Evolutionary conservation across 306 rosid species (phyloP), one percentile per base, ranked within the genome.

Genomic region (Vachellia pachyceras): DNA sequence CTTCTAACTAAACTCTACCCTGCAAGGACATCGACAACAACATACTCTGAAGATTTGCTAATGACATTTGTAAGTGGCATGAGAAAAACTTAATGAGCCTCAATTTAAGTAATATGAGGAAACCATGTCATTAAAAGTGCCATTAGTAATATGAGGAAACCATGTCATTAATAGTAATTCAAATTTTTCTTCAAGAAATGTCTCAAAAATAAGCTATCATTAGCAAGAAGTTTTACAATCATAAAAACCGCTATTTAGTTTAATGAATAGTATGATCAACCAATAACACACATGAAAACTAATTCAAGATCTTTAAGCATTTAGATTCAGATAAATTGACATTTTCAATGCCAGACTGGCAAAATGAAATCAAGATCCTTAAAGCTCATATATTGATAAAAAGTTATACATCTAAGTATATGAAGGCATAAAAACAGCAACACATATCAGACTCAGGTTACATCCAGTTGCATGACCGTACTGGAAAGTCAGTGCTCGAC

Each of bases 161-260:
- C 23, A 67, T 20, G 52, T 12, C 83, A 6, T 72, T 22, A 17
- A 72, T n/a, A 63, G 13, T 69, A 68, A 71, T 42, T 20, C 55
- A 35, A 33, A 60, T 50, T 52, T 73, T 74, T 67, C 83, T 52
- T 23, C 54, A 41, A 79, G 36, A 15, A n/a, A 64, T 44, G 25
- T 54, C 22, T 73, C 55, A 33, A 80, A 76, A 79, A 42, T 63
- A 76, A 58, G 79, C 49, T 42, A 37, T n/a, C 11, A 44, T 79
- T 68, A 47, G 61, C 80, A 40, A 46, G 64, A 55, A 23, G 77
- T 40, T 79, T 22, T 49, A 79, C 72, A 50, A 57, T 63, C 60
- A 54, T 22, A 15, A 50, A 29, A 29, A 29, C 33, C 2, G 33
- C 33, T 29, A 29, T 29, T 29, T 29, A 29, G 33, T 29, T 29